A percentile compares a stretch with the other conserved stretches of the same genome.
Evolutionary conservation across 2,329 filamentous ascomycete species (phyloP).

Genomic region (Aureobasidium musti): DNA sequence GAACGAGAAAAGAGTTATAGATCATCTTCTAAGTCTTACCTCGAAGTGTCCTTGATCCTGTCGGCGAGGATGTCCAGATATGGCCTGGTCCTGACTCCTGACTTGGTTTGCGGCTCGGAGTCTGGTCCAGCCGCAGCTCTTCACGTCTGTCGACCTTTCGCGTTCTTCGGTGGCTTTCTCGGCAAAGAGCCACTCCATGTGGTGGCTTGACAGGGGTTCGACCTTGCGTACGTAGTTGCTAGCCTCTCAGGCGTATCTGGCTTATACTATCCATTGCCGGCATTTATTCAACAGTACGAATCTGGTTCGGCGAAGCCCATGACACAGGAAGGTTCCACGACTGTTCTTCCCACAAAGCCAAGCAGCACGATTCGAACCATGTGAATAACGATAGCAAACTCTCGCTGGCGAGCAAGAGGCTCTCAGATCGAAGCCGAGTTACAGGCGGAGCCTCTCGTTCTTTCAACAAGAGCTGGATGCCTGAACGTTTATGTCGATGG

Average conservation of each 20-base stretch:
- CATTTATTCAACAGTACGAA: not conserved
- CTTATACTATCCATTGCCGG: not conserved
- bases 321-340: conserved; percentile 8
- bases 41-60: not conserved
- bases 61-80: not conserved
- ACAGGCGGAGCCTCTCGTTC: too few relatives aligned
- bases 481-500: not conserved
- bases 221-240: not conserved
- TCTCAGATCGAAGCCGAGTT: too few relatives aligned
- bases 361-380: not conserved
- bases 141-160: not conserved
- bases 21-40: not conserved
- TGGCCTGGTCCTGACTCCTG: not conserved
- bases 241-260: not conserved
- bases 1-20: conserved; percentile 25
- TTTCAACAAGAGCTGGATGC: not conserved
- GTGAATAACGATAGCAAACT: not conserved
- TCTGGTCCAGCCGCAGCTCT: not conserved
- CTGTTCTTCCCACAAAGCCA: not conserved
- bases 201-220: not conserved
- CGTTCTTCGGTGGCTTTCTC: not conserved
- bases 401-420: not conserved
- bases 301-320: not conserved
- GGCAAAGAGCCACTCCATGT: not conserved
- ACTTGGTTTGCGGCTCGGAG: not conserved